Evolutionary conservation across 208 protist species (phyloP).

Genomic region (Trypanosoma avium): DNA sequence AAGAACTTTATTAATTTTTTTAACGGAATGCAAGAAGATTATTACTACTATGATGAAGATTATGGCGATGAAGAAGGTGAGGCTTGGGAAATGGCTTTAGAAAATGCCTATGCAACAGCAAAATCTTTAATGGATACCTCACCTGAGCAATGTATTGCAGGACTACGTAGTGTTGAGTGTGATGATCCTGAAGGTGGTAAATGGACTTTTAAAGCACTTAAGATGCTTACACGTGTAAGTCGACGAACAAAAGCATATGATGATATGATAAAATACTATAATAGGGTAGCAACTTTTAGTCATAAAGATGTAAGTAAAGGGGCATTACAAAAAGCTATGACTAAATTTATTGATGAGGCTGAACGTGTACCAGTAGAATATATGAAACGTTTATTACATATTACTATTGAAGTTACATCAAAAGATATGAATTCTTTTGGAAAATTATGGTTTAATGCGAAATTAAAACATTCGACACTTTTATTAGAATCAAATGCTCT

Average conservation of each 20-base stretch:
- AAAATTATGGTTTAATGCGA: slow-evolving; percentile 91
- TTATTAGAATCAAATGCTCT: slow-evolving; percentile 25
- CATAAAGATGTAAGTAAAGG: slow-evolving; percentile 34
- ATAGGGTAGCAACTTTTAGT: slow-evolving; percentile 60
- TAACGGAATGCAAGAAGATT: slow-evolving; percentile 64
- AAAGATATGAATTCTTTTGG: slow-evolving; percentile 40
- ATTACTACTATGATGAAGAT: slow-evolving; percentile 85
- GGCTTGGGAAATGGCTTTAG: slow-evolving; percentile 53
- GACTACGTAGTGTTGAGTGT: slow-evolving; percentile 71
- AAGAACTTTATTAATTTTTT: background rate
- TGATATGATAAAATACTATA: slow-evolving; percentile 79
- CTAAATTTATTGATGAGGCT: slow-evolving; percentile 90
- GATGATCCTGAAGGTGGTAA: slow-evolving; percentile 74
- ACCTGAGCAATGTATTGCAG: slow-evolving; percentile 62
- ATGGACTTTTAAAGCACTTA: slow-evolving; percentile 95
- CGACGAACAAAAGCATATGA: slow-evolving; percentile 76
- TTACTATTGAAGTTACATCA: slow-evolving; percentile 64
- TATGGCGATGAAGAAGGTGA: slow-evolving; percentile 62
- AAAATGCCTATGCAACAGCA: slow-evolving; percentile 84
- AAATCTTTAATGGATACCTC: slow-evolving; percentile 80
- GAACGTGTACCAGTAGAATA: slow-evolving; percentile 50
- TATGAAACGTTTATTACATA: slow-evolving; percentile 56
- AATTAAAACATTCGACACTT: slow-evolving; percentile 78
- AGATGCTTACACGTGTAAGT: slow-evolving; percentile 86
- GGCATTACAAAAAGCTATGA: slow-evolving; percentile 74